phyloP scores from a whole-genome alignment of 208 protist genomes.

The Acanthamoeba triangularis region DNA sequence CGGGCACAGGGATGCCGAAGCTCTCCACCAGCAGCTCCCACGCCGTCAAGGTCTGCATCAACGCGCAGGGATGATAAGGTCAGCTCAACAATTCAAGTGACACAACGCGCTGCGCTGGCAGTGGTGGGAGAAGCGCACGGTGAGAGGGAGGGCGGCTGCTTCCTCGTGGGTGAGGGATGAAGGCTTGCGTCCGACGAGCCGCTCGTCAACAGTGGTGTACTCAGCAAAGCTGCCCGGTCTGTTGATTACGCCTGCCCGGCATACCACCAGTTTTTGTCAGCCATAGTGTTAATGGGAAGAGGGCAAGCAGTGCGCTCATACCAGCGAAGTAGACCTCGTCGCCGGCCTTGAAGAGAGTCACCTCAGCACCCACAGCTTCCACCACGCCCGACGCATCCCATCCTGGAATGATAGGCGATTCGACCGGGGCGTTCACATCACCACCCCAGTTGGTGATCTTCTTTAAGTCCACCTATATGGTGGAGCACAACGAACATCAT shows the following conservation, averaged over 20 bases:
- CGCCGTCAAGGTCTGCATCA: slow-evolving; percentile 9
- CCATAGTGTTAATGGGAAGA: no score
- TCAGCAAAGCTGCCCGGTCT: slow-evolving; percentile 7
- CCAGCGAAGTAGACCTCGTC: slow-evolving; percentile 74
- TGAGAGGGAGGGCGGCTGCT: slow-evolving; percentile 32
- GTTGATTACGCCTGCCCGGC: not conserved
- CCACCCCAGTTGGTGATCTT: not conserved
- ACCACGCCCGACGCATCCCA: slow-evolving; percentile 66
- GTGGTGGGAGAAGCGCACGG: not conserved
- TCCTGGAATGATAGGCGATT: not conserved
- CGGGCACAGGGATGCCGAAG: slow-evolving; percentile 13
- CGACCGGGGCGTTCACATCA: not conserved
- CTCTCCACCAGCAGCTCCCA: slow-evolving; percentile 62
- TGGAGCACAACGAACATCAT: no score
- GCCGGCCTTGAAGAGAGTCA: slow-evolving; percentile 44
- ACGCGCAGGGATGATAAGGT: not conserved
- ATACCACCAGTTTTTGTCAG: not conserved
- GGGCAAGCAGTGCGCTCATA: not conserved
- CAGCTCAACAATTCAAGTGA: not conserved
- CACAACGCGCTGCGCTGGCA: not conserved
- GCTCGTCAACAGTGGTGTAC: slow-evolving; percentile 57
- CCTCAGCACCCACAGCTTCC: slow-evolving; percentile 6
- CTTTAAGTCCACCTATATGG: not conserved
- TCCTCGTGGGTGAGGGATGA: slow-evolving; percentile 22
- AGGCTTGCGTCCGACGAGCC: slow-evolving; percentile 46